A percentile compares a stretch with the other conserved stretches of the same genome.
Conservation (phyloP, 2,329 filamentous ascomycete genomes). For the Rachicladosporium sp. region DNA sequence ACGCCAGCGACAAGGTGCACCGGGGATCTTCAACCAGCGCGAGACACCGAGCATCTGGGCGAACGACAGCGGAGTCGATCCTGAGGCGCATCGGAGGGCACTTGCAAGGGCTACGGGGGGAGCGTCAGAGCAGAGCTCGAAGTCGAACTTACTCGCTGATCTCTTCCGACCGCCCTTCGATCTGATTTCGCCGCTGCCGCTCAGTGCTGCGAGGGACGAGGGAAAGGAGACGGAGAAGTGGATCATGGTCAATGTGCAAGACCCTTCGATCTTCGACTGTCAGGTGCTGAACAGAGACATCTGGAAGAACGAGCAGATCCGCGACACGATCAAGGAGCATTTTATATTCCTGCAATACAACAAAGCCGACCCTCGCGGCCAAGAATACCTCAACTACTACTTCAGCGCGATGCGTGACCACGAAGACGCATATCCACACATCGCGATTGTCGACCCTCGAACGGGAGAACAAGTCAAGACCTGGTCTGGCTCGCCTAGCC, state of each 20-base stretch:
- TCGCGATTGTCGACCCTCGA: conserved; percentile 86
- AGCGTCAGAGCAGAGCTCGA: conserved; percentile 52
- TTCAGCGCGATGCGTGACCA: conserved; percentile 61
- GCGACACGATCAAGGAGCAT: conserved; percentile 73
- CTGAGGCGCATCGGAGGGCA: conserved; percentile 38
- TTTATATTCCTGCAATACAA: conserved; percentile 94
- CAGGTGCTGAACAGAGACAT: conserved; percentile 88
- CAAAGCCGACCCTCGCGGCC: conserved; percentile 67
- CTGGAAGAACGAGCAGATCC: conserved; percentile 77
- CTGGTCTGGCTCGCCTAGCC: conserved; percentile 77
- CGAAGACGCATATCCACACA: conserved; percentile 86
- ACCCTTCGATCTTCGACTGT: conserved; percentile 86
- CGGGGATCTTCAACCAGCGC: conserved; percentile 59
- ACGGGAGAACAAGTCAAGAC: conserved; percentile 96
- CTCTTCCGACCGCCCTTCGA: conserved; percentile 89
- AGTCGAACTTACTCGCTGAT: conserved; percentile 71
- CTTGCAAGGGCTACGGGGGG: conserved; percentile 52
- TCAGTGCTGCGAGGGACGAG: conserved; percentile 71
- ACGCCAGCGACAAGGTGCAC: conserved; percentile 12
- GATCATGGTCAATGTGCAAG: conserved; percentile 91
- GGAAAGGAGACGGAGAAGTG: conserved; percentile 86
- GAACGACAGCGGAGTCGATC: conserved; percentile 35
- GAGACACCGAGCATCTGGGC: conserved; percentile 46
- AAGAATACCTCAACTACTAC: conserved; percentile 83
- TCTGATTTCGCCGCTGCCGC: conserved; percentile 66